A percentile compares a stretch with the other conserved stretches of the same genome.
phyloP scores from a whole-genome alignment of 1,284 basidiomycete genomes.

The Kalmanozyma brasiliensis region DNA sequence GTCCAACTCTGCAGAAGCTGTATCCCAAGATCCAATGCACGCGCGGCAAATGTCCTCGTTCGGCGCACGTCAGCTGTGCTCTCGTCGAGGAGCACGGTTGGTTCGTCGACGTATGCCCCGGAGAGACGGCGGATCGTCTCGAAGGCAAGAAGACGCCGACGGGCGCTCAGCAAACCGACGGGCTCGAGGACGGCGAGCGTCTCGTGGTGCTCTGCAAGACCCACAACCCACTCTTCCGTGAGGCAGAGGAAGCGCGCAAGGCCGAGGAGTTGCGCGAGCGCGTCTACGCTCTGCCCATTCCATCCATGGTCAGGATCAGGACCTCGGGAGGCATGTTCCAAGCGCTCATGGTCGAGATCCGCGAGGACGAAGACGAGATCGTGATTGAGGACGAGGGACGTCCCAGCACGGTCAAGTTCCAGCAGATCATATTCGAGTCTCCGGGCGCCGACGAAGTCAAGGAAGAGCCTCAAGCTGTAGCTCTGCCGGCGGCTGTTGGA shows the following conservation, averaged over 20 bases:
- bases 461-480: constrained; percentile 4
- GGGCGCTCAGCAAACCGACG: constrained; percentile 4
- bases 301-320: constrained; percentile 46
- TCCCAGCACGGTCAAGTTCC: constrained; percentile 43
- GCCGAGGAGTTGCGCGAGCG: constrained; percentile 44
- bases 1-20: constrained; percentile 75
- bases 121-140: constrained; percentile 53
- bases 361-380: constrained; percentile 42
- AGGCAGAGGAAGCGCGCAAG: constrained; percentile 48
- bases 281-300: constrained; percentile 33
- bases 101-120: constrained; percentile 56
- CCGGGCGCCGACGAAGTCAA: constrained; percentile 18
- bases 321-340: constrained; percentile 51
- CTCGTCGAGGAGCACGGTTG: constrained; percentile 60
- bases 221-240: constrained; percentile 62
- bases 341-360: constrained; percentile 41
- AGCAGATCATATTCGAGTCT: constrained; percentile 37
- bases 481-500: background rate
- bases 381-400: constrained; percentile 49
- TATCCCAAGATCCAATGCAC: constrained; percentile 94
- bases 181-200: constrained; percentile 47
- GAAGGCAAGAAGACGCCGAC: constrained; percentile 49
- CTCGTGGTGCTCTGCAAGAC: constrained; percentile 62
- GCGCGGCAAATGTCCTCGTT: constrained; percentile 89
- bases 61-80: constrained; percentile 93